A percentile compares a stretch with the other conserved stretches of the same genome.
phyloP scores from a whole-genome alignment of 2,329 filamentous ascomycete genomes.

The Sarocladiaceae sp. region DNA sequence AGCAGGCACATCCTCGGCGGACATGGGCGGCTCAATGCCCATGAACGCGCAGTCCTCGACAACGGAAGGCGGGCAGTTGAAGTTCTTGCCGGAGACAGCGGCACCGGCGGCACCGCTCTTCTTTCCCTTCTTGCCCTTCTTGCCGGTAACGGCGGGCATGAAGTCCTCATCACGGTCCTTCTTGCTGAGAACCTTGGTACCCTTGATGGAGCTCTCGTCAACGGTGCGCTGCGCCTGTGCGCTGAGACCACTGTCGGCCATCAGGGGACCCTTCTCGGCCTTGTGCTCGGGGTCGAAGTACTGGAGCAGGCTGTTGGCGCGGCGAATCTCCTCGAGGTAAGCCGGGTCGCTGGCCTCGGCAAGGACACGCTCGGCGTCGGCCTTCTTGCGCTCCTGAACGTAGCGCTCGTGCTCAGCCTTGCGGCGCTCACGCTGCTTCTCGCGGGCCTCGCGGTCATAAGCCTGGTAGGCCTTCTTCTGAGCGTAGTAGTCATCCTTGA shows the following conservation, averaged over 20 bases:
- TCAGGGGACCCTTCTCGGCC: constrained; percentile 60
- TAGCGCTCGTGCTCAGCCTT: constrained; percentile 73
- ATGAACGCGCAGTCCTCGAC: constrained; percentile 85
- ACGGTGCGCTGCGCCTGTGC: constrained; percentile 78
- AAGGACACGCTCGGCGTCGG: constrained; percentile 68
- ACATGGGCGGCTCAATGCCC: constrained; percentile 82
- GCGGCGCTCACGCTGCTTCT: constrained; percentile 68
- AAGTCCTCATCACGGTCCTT: constrained; percentile 84
- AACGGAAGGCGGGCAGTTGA: constrained; percentile 83
- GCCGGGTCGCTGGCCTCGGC: constrained; percentile 79
- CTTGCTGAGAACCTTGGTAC: constrained; percentile 77
- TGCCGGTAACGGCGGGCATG: constrained; percentile 57
- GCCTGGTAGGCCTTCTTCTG: constrained; percentile 75
- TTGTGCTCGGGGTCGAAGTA: constrained; percentile 77
- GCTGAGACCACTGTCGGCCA: constrained; percentile 65
- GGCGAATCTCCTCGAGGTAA: constrained; percentile 87
- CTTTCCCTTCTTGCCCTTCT: constrained; percentile 86
- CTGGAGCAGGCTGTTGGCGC: constrained; percentile 77
- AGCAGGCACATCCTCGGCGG: constrained; percentile 70
- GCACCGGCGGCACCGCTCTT: constrained; percentile 43
- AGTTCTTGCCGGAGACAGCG: constrained; percentile 47
- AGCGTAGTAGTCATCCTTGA: constrained; percentile 85
- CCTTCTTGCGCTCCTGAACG: constrained; percentile 66
- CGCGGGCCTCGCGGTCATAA: constrained; percentile 77
- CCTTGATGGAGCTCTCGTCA: constrained; percentile 78